Conservation (phyloP, 2,329 filamentous ascomycete genomes). For the Golovinomyces cichoracearum region DNA sequence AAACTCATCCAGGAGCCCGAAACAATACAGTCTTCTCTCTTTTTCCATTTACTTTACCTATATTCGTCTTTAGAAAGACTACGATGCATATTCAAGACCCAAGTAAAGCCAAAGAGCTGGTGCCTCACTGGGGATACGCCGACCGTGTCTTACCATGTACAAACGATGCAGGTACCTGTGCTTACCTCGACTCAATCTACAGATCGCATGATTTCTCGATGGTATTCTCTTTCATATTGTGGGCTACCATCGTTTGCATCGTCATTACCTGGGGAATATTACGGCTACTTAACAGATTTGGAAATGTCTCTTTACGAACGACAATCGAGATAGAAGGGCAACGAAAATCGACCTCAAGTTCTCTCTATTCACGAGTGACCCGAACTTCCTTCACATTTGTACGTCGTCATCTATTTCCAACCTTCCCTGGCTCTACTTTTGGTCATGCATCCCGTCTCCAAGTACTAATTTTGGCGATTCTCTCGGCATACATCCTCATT, state of each 20-base stretch:
- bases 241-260: constrained; percentile 23
- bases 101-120: background rate
- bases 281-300: constrained; percentile 21
- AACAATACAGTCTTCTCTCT: too few relatives aligned
- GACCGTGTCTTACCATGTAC: constrained; percentile 18
- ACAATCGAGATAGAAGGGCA: constrained; percentile 2
- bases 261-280: background rate
- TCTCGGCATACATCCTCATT: constrained; percentile 36
- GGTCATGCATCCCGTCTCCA: constrained; percentile 44
- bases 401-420: constrained; percentile 29
- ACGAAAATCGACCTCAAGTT: constrained; percentile 4
- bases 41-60: too few relatives aligned
- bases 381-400: background rate
- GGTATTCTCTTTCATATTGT: constrained; percentile 29
- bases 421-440: constrained; percentile 31
- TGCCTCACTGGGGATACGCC: background rate
- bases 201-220: constrained; percentile 26
- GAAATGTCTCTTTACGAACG: constrained; percentile 11
- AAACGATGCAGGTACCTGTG: constrained; percentile 30
- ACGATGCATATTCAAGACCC: constrained; percentile 1
- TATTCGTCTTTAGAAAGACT: too few relatives aligned
- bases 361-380: constrained; percentile 2
- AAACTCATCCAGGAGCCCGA: too few relatives aligned
- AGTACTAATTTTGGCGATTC: constrained; percentile 29
- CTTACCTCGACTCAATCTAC: constrained; percentile 30